Evolutionary conservation across 768 basidiomycete species (phyloP), one percentile per base, ranked within the genome.

Genomic region (Lactarius sp.): DNA sequence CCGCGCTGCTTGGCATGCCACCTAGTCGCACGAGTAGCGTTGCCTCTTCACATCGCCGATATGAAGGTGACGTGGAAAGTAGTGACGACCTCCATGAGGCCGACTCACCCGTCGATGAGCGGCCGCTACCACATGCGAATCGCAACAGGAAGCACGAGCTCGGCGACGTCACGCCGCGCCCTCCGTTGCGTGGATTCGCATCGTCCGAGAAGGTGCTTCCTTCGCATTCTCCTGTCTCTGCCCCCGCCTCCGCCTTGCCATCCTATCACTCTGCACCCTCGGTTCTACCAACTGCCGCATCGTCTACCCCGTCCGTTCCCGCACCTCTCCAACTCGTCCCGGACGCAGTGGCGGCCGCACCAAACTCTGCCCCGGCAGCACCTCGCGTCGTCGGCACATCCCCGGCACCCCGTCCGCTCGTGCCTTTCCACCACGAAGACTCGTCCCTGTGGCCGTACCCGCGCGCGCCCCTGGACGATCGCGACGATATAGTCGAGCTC

Each of bases 391-490:
- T 39, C 20, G 57, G 57, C 18, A 1, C 47, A 20, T 59, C 42
- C 33, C 68, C 59, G 18, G 61, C 62, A 6, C 66, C 62, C 0
- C 73, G 74, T 4, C 20, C 53, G 6, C 78, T 86, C 14, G 78
- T 86, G 0, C 85, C 87, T 0, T 89, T 89, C 69, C 80, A 79
- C 57, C 80, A 79, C 56, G 74, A 83, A 0, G 83, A 84, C 64
- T 84, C 86, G 8, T 84, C 87, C 39, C 76, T 89, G 16, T 90
- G 87, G 88, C 86, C 88, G 4, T 87, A 87, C 69, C 80, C 83
- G 0, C 83, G 80, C 44, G 75, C 75, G 4, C 78, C 78, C 12
- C 74, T 77, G 52, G 75, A 78, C 60, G 78, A 78, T 61, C 70
- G 70, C n/a, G 82, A 81, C 4, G 88, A 87, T 59, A 82, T 91